A percentile compares a stretch with the other conserved stretches of the same genome.
phyloP scores from a whole-genome alignment of 768 basidiomycete species.

The Cantharellus cinnabarinus region DNA sequence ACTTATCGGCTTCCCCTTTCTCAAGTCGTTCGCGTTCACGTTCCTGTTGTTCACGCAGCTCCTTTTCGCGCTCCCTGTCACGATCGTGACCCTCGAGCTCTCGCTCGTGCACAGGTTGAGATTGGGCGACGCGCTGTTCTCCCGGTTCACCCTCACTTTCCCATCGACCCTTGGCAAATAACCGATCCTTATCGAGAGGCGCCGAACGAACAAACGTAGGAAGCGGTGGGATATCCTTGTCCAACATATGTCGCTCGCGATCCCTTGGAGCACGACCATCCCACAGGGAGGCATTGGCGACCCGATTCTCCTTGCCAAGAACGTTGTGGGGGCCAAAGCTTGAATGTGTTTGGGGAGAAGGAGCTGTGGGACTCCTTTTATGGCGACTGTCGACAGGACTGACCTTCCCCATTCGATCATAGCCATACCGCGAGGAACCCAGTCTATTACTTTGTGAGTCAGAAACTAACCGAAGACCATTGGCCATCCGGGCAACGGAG shows the following conservation, averaged over 20 bases:
- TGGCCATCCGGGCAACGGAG: not conserved
- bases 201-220: not conserved
- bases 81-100: not conserved
- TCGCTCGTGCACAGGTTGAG: not conserved
- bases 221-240: not conserved
- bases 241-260: not conserved
- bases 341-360: not conserved
- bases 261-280: not conserved
- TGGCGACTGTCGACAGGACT: not conserved
- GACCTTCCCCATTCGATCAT: not conserved
- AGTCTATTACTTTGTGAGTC: not conserved
- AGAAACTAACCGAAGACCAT: not conserved
- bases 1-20: not conserved
- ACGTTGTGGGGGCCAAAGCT: not conserved
- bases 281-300: not conserved
- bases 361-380: not conserved
- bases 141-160: not conserved
- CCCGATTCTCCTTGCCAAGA: constrained; percentile 6
- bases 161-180: not conserved
- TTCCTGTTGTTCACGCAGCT: not conserved
- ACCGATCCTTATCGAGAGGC: not conserved
- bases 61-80: not conserved
- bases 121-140: not conserved
- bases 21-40: not conserved
- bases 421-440: not conserved